Evolutionary conservation across 169 alveolate species (phyloP), one percentile per base, ranked within the genome.

Genomic region (Plasmodium gonderi): DNA sequence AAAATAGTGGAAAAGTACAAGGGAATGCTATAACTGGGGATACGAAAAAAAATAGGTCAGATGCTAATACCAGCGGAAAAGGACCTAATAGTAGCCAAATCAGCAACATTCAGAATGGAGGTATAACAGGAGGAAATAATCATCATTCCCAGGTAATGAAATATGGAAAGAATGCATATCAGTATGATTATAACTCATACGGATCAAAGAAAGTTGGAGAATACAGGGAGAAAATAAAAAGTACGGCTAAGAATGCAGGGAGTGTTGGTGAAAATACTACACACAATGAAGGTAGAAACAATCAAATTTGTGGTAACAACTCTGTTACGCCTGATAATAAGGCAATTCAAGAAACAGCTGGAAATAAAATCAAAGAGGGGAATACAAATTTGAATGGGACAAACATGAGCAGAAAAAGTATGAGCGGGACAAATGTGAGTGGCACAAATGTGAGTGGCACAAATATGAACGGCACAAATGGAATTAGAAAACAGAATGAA

Each of bases 151-250:
- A 78, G 17, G 65, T 36, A 17, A 8, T 49, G 17, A 78, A 78
- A 23, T 51, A 78, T 36, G 65, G 33, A 20, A 81, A 81, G 54
- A 81, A 68, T 51, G 49, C 81, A 0, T 81, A 42, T 68, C 45
- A 17, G 17, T 81, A 81, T 68, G 91, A 81, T 68, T 81, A 81
- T 12, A 81, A 81, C 54, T 26, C 91, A 1, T 68, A 81, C 38
- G n/a, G 40, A 12, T 33, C 80, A 45, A 81, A 69, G 36, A 81
- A 68, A 47, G 54, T 44, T 12, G 49, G 51, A n/a, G 91, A 81
- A 49, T 33, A 68, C 40, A 81, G 54, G 80, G 54, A 40, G 38
- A 29, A 67, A 81, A 29, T 40, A 40, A 81, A 23, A 44, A 74
- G 40, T 14, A 1, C 20, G n/a, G 23, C 23, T 26, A n/a, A 54